These are phyloP conservation scores for Balansia obtecta DNA, from an alignment of 2,329 filamentous ascomycete species.

Conservation along the genomic window DNA sequence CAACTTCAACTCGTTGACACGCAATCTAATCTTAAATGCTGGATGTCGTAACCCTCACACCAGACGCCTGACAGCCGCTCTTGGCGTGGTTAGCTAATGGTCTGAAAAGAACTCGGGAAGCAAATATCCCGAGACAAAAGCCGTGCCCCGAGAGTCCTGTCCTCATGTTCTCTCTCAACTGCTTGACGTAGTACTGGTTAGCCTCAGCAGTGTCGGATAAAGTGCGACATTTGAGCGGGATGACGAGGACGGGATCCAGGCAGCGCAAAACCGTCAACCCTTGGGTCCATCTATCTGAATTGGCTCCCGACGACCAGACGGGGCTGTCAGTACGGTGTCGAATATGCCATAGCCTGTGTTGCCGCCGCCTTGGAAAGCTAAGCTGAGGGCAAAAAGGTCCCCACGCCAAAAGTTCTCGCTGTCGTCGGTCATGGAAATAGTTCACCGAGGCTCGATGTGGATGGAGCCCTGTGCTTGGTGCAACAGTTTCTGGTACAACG, in stretches of 20 bases:
- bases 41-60: no score
- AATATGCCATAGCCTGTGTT: background rate
- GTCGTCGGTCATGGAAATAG: background rate
- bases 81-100: no score
- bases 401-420: background rate
- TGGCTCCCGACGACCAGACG: background rate
- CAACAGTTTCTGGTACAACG: background rate
- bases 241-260: background rate
- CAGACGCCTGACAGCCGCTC: no score
- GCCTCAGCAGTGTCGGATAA: background rate
- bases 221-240: background rate
- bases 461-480: background rate
- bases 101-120: no score
- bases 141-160: background rate
- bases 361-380: background rate
- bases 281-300: background rate
- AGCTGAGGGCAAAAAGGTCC: background rate
- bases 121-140: background rate
- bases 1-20: no score
- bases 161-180: background rate
- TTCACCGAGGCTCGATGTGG: background rate
- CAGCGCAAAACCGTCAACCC: background rate
- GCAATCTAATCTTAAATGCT: no score
- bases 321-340: background rate
- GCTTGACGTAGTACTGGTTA: background rate